Evolutionary conservation across 2,329 filamentous ascomycete species (phyloP).

Genomic region (Cladophialophora immunda): DNA sequence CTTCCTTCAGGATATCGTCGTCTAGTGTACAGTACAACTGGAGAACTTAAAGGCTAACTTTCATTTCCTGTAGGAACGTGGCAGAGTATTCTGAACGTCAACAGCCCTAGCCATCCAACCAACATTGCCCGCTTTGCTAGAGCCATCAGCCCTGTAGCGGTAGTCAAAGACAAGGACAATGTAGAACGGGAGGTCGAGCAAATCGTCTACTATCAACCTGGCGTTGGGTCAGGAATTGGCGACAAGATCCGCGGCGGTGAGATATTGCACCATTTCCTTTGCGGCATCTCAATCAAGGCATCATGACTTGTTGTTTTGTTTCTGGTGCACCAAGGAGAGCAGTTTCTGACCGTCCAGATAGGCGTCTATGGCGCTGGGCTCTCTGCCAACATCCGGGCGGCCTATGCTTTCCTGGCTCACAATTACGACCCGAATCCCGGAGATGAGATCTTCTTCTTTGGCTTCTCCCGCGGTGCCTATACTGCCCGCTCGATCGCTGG

Average conservation of each 20-base stretch:
- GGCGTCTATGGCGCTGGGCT: conserved; percentile 36
- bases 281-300: not conserved
- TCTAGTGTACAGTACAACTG: not conserved
- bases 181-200: conserved; percentile 44
- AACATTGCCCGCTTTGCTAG: conserved; percentile 45
- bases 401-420: conserved; percentile 44
- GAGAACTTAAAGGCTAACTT: conserved; percentile 11
- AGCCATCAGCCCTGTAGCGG: conserved; percentile 41
- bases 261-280: not conserved
- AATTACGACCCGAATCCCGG: conserved; percentile 49
- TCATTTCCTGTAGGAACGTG: conserved; percentile 40
- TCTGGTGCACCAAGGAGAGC: not conserved
- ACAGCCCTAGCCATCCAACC: conserved; percentile 42
- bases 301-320: not conserved
- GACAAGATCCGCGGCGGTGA: conserved; percentile 34
- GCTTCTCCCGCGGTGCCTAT: conserved; percentile 59
- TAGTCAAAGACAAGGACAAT: conserved; percentile 37
- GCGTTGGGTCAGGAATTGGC: conserved; percentile 46
- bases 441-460: conserved; percentile 60
- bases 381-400: conserved; percentile 34
- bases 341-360: conserved; percentile 1
- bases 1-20: not conserved
- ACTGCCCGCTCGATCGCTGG: conserved; percentile 57
- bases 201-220: conserved; percentile 52
- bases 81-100: conserved; percentile 42